Percentiles rank a stretch among this genome's conserved stretches.
Evolutionary conservation across 148 eudicot genomes (phyloP).

Genomic region (Vaccinium darrowii): DNA sequence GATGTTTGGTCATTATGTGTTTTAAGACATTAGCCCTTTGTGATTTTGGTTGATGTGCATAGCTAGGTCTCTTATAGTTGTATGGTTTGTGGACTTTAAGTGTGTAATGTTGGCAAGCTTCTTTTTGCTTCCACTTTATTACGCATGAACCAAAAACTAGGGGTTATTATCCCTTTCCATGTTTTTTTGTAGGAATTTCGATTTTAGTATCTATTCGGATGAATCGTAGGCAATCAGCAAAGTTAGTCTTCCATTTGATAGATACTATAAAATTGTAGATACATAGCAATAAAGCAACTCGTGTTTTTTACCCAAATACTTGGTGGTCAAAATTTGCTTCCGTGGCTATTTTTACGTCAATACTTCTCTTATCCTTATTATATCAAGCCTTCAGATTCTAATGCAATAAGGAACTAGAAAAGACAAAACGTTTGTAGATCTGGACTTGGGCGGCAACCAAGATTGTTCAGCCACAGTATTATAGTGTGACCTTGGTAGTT

Average conservation of each 20-base stretch:
- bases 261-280: not conserved
- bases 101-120: too few species aligned
- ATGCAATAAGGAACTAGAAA: not conserved
- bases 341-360: not conserved
- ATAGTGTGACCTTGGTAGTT: not conserved
- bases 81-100: too few species aligned
- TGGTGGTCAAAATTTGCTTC: not conserved
- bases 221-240: not conserved
- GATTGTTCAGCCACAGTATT: not conserved
- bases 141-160: too few species aligned
- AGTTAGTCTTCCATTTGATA: not conserved
- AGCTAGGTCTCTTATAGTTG: too few species aligned
- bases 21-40: too few species aligned
- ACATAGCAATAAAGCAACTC: not conserved
- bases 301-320: not conserved
- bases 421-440: not conserved
- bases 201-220: not conserved
- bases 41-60: too few species aligned
- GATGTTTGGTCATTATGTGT: too few species aligned
- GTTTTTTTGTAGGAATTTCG: not conserved
- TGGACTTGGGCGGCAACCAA: not conserved
- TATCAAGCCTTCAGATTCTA: not conserved
- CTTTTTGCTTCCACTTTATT: too few species aligned
- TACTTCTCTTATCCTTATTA: not conserved
- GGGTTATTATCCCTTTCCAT: not conserved